Evolutionary conservation across 176 grass and related monocot genomes (phyloP).

Genomic region (Hyparrhenia diplandra): DNA sequence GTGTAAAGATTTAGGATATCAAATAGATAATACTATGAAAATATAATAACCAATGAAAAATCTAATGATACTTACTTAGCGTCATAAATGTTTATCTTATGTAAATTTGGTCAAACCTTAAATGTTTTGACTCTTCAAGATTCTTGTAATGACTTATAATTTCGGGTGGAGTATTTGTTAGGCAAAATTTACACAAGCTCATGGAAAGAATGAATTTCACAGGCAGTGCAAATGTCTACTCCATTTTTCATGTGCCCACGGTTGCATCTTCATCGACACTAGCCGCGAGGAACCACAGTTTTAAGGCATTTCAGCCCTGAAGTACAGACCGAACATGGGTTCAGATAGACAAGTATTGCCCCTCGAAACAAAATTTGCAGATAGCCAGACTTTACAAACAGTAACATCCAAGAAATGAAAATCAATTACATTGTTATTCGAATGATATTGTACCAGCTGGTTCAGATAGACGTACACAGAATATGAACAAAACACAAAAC

Average conservation of each 20-base stretch:
- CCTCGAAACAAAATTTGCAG: background rate
- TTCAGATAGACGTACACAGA: background rate
- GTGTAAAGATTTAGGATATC: too few species aligned
- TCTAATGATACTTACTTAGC: too few species aligned
- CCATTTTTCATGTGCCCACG: too few species aligned
- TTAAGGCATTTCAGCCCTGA: background rate
- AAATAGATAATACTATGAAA: too few species aligned
- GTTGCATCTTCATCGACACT: background rate
- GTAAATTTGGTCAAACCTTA: too few species aligned
- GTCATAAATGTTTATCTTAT: too few species aligned
- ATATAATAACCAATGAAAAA: too few species aligned
- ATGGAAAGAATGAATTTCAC: background rate
- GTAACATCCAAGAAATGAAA: background rate
- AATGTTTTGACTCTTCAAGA: too few species aligned
- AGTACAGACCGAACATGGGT: background rate
- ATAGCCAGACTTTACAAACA: background rate
- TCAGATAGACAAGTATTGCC: background rate
- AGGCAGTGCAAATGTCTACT: background rate
- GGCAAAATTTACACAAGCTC: too few species aligned
- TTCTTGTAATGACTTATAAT: too few species aligned
- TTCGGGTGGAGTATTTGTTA: too few species aligned
- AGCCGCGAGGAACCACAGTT: background rate
- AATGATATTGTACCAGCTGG: slow-evolving; percentile 1
- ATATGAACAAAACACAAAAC: background rate
- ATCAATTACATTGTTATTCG: background rate